Conservation (phyloP, 805 yeast species). For the Saturnispora mendoncae region DNA sequence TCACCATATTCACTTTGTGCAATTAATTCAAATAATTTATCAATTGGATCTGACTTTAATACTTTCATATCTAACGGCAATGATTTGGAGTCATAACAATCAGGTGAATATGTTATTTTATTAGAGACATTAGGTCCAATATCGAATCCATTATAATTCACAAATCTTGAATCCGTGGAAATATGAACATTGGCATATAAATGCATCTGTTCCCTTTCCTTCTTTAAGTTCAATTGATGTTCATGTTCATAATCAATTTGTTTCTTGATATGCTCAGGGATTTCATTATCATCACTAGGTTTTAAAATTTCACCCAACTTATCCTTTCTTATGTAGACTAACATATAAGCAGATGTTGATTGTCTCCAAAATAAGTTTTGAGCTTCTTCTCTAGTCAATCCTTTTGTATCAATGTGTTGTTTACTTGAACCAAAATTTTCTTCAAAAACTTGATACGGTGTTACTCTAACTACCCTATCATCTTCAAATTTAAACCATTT, state of each 20-base stretch:
- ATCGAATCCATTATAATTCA: constrained; percentile 64
- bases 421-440: constrained; percentile 85
- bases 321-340: constrained; percentile 75
- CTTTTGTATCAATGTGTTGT: constrained; percentile 38
- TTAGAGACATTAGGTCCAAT: constrained; percentile 53
- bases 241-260: constrained; percentile 56
- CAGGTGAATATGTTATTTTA: constrained; percentile 38
- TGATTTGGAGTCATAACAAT: constrained; percentile 38
- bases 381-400: constrained; percentile 50
- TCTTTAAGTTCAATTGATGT: constrained; percentile 43
- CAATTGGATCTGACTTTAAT: constrained; percentile 46
- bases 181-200: constrained; percentile 50
- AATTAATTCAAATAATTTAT: constrained; percentile 41
- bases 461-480: constrained; percentile 85
- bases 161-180: constrained; percentile 45
- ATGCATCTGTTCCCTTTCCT: constrained; percentile 66
- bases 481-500: constrained; percentile 87
- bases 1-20: constrained; percentile 34
- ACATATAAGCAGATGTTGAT: constrained; percentile 94
- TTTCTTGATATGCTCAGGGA: constrained; percentile 61
- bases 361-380: constrained; percentile 61
- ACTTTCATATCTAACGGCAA: constrained; percentile 44
- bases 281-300: constrained; percentile 42
- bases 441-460: constrained; percentile 76
- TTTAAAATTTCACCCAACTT: constrained; percentile 50